Evolutionary conservation across 169 alveolate species (phyloP), one percentile per base, ranked within the genome.

Genomic region (Cryptosporidium meleagridis): DNA sequence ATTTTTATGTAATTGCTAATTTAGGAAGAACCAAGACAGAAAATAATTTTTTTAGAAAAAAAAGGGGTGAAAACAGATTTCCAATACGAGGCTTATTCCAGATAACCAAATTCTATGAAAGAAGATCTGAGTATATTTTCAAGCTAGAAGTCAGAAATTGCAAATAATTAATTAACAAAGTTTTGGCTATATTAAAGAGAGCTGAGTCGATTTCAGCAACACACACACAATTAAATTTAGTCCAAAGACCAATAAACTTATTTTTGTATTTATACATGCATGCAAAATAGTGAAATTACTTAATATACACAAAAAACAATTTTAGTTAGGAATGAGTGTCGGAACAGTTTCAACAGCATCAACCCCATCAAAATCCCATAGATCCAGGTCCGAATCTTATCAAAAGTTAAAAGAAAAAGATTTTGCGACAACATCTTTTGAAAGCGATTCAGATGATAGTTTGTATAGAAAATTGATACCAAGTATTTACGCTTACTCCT

Each of bases 281-380:
- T 55, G 18, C 18, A 55, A 55, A 26, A 26, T 9, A 26, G 29
- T 5, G 18, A 55, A 26, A 16, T 14, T 5, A 7, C 35, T 29
- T 55, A 55, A 26, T 55, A 21, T 21, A 26, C 37, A 1, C 12
- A n/a, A 26, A 2, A 55, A 26, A 26, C 8, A 21, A 26, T 23
- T 12, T 5, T 26, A 55, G 35, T 29, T 9, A 9, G 48, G 61
- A 16, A 80, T 80, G 89, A 80, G 62, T 33, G 21, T 37, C 10
- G 67, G 67, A 61, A 80, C 75, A 44, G 80, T 37, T 26, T 80
- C 89, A 23, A 80, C 89, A 21, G 61, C 75, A 6, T 35, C 75
- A 18, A 80, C 68, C 44, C 80, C 73, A 6, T 8, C 89, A 33
- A 65, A 48, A 6, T 35, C 75, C 8, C 73, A 80, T 18, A 80